Evolutionary conservation across 2,329 filamentous ascomycete species (phyloP), one percentile per base, ranked within the genome.

Genomic region (Paramyrothecium sp.): DNA sequence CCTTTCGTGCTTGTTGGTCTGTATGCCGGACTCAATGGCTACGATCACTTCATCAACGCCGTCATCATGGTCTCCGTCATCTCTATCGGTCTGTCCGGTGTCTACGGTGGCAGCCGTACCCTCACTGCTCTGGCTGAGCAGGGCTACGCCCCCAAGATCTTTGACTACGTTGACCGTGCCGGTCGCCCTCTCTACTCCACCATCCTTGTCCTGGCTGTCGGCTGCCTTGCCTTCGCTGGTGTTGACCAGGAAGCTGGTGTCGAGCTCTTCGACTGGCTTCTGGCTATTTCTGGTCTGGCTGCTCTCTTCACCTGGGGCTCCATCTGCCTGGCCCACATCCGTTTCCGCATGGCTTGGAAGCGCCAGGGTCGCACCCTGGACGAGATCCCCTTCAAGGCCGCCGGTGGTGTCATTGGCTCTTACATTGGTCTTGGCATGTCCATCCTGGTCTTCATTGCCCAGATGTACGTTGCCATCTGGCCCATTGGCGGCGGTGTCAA

Each of bases 241-340:
- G 67, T 78, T 1, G 72, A 70, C 3, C 71, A 79, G 1, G 72
- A 73, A 0, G 5, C 38, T 44, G 84, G 84, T 47, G 67, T 72
- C 5, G 69, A 74, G 0, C 80, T 88, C 16, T 87, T 89, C 55
- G 78, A 83, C 60, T 89, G 87, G 87, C 80, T 89, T 2, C 79
- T 85, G 23, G 83, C 86, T 7, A 75, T 89, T 13, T 88, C 85
- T 3, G 86, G 84, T 55, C 78, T 89, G 2, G 81, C 82, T 13
- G 80, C 84, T 22, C 78, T 89, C 49, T 89, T 88, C 70, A 84
- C 85, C 17, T 89, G 86, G 86, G 84, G 79, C 21, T 85, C 81
- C 50, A 87, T 89, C 64, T 88, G 85, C 68, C 69, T 86, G 19
- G 81, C 83, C 1, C 86, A 89, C 65, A 87, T 89, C 63, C 85